Percentiles rank a stretch among this genome's conserved stretches.
Evolutionary conservation across 768 basidiomycete species (phyloP).

Genomic region (Termitomyces sp.): DNA sequence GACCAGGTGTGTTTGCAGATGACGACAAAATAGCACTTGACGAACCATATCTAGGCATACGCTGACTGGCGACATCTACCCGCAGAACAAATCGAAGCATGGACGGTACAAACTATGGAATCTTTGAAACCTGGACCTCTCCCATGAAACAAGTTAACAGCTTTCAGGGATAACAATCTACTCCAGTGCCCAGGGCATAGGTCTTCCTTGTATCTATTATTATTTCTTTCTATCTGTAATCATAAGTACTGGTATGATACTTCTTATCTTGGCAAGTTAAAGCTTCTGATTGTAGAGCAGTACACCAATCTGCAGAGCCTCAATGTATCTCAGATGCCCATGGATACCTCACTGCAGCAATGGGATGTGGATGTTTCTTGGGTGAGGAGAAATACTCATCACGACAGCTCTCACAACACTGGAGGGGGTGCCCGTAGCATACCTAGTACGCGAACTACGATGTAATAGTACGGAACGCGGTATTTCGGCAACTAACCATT

Average conservation of each 20-base stretch:
- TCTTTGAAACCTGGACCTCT: slow-evolving; percentile 28
- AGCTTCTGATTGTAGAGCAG: no score
- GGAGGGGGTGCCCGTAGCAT: no score
- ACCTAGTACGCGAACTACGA: no score
- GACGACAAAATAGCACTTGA: slow-evolving; percentile 1
- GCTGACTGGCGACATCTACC: slow-evolving; percentile 51
- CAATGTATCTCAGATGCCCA: no score
- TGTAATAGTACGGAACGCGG: no score
- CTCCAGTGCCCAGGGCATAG: not conserved
- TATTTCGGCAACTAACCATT: no score
- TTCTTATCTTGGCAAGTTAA: not conserved
- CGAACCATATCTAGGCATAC: slow-evolving; percentile 31
- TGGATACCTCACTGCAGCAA: no score
- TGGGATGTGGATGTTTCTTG: no score
- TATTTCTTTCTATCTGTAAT: not conserved
- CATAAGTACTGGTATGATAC: not conserved
- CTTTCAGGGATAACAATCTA: not conserved
- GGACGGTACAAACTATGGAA: slow-evolving; percentile 46
- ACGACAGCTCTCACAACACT: no score
- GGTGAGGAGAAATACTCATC: no score
- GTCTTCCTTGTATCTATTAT: not conserved
- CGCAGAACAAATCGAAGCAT: slow-evolving; percentile 55
- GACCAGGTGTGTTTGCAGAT: slow-evolving; percentile 37
- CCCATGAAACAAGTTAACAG: slow-evolving; percentile 11
- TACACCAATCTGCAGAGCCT: no score